Base-by-base conservation (phyloP, 225 moss, liverwort and hornwort species). In the Polytrichum commune region DNA sequence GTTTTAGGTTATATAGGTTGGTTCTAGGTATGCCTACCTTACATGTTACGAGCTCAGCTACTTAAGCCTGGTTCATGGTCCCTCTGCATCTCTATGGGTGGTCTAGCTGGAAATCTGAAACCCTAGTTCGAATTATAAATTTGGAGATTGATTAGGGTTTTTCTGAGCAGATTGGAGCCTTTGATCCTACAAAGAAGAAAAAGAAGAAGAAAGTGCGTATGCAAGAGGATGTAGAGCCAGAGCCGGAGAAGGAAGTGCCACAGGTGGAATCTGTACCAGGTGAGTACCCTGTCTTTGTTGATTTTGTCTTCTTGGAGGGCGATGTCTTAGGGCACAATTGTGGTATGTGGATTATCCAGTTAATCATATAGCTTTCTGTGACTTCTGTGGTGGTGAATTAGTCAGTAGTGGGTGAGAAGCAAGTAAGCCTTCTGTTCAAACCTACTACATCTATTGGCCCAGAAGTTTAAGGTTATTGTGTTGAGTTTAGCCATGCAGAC, bases 171-270 rank as follows among this genome's bases (percentile, higher is more conserved):
- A 89, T 90, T 72, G 90, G 88, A 24, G 88, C 85, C 0, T 93
- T 93, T 22, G 95, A 96, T 76, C 90, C 93, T 10, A 93, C 90
- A 19, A 95, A 93, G 82, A 95, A 95, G 68, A 96, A 96, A 70
- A 96, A 96, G 85, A 96, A 96, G 63, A 96, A 95, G 64, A 93
- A 91, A 73, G 90, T 88, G 38, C 86, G 91, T n/a, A 76, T 85
- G 70, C 76, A 79, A 67, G 95, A 91, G 69, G 93, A 93, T 25
- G 82, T 88, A 66, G 95, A 93, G 35, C 65, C 88, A 25, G 95
- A 93, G 74, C 77, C 85, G 3, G 75, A 84, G 2, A 91, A 93
- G 69, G 90, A 88, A 68, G 86, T 79, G 4, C 46, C 46, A 16
- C 46, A 73, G 82, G 54, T 82, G 80, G 72, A 82, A 79, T 35